Evolutionary conservation across 1,139 yeast genomes (phyloP), one percentile per base, ranked within the genome.

Genomic region (Candida anutae): DNA sequence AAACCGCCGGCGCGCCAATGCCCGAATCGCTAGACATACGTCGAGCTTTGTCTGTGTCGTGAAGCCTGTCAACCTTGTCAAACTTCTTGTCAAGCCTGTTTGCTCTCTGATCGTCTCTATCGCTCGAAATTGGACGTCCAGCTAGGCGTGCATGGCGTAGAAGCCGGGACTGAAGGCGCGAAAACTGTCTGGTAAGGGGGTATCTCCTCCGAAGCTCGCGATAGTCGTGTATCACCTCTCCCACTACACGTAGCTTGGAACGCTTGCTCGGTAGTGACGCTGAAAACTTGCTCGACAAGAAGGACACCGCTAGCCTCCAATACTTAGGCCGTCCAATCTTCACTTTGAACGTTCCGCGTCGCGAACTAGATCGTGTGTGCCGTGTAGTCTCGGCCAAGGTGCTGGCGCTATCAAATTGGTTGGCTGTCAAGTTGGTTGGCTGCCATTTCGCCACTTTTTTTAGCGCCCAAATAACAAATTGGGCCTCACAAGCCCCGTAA

Each of bases 171-270:
- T 26, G 28, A 26, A 25, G 28, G 22, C 25, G 28, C 18, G 19
- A 19, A 6, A 22, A 23, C 16, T 25, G 14, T 12, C 24, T 13
- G 16, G 22, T 23, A 28, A 25, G 22, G 16, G 31, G 24, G 15
- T 28, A 17, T 16, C 12, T 10, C 16, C 22, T 27, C 20, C 24
- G 21, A 15, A 55, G 42, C 5, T 51, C 40, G 28, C 39, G 42
- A 34, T 52, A 56, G 24, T 56, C 62, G 26, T 36, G 40, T 33
- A 44, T 10, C 8, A 23, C 19, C 25, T 15, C 16, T 13, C 13
- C 8, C 9, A 13, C 6, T 23, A 14, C 13, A 6, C 25, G 19
- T 8, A 17, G 19, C 10, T 17, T 17, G 10, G 19, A 17, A 8
- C 10, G 19, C 10, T 17, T 17, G 8, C 19, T 17, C 10, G 8